Evolutionary conservation across 148 eudicot species (phyloP).

Genomic region (Linanthus parryae): DNA sequence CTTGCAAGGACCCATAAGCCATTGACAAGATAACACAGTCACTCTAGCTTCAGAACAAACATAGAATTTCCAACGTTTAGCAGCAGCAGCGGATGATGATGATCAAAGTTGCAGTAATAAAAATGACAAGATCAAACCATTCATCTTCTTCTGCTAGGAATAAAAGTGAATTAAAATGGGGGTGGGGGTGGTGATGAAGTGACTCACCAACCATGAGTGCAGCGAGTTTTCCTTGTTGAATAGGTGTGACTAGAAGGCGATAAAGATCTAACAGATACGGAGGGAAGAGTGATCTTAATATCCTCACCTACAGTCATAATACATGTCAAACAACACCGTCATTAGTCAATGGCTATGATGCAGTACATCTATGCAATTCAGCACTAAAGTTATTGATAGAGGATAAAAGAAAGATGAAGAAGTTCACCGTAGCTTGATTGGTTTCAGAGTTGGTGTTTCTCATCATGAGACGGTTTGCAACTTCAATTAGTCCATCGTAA

Average conservation of each 20-base stretch:
- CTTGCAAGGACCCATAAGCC: conserved; percentile 92
- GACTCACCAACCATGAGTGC: conserved; percentile 94
- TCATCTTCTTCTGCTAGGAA: not conserved
- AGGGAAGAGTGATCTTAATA: conserved; percentile 72
- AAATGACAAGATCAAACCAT: too few relatives aligned
- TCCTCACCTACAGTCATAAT: conserved; percentile 44
- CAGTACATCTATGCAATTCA: not conserved
- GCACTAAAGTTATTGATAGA: not conserved
- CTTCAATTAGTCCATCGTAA: conserved; percentile 87
- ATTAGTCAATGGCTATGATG: not conserved
- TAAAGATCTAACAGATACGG: conserved; percentile 70
- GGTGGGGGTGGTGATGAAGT: too few relatives aligned
- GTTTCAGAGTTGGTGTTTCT: conserved; percentile 59
- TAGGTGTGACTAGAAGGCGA: conserved; percentile 60
- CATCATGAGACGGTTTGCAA: conserved; percentile 63
- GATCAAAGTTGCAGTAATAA: too few relatives aligned
- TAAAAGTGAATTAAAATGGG: conserved; percentile 1
- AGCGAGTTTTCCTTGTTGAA: conserved; percentile 71
- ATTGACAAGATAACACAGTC: conserved; percentile 83
- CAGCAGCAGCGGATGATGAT: too few relatives aligned
- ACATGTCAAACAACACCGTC: not conserved
- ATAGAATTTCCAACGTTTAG: too few relatives aligned
- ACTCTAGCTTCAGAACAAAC: conserved; percentile 63
- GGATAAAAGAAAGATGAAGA: too few relatives aligned
- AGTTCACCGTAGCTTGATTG: conserved; percentile 76